Evolutionary conservation across 352 stramenopile genomes (phyloP).

Genomic region (Vaucheria bursata): DNA sequence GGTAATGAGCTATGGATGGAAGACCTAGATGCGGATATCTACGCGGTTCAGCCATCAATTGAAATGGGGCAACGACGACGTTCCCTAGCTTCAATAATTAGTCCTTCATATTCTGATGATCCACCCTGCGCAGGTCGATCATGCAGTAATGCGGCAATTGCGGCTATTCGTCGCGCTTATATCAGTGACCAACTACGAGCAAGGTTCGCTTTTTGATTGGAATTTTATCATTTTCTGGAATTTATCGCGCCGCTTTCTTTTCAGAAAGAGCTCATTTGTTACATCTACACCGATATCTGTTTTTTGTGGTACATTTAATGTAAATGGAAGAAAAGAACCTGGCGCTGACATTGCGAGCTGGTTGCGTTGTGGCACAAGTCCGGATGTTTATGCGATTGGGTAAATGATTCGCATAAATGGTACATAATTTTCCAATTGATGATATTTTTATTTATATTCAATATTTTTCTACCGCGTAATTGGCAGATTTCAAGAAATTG

Average conservation of each 20-base stretch:
- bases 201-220: constrained; percentile 14
- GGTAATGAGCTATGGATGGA: constrained; percentile 11
- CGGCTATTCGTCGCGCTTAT: constrained; percentile 35
- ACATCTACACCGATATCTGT: constrained; percentile 41
- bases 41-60: no score
- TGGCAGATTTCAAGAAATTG: constrained; percentile 93
- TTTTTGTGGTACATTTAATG: constrained; percentile 95
- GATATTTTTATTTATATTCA: no score
- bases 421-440: no score
- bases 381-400: constrained; percentile 51
- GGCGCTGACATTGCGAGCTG: constrained; percentile 50
- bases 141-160: constrained; percentile 33
- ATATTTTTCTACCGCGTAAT: no score
- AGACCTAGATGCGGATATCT: background rate
- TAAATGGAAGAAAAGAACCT: constrained; percentile 91
- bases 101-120: background rate
- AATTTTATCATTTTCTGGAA: background rate
- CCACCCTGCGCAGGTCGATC: constrained; percentile 17
- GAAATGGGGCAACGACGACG: no score
- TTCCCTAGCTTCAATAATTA: background rate
- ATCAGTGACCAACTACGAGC: constrained; percentile 39
- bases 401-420: no score
- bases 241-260: background rate
- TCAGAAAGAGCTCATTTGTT: constrained; percentile 27
- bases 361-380: constrained; percentile 60